A percentile compares a stretch with the other conserved stretches of the same genome.
Evolutionary conservation across 805 yeast genomes (phyloP).

Genomic region (Lipomyces lipofer): DNA sequence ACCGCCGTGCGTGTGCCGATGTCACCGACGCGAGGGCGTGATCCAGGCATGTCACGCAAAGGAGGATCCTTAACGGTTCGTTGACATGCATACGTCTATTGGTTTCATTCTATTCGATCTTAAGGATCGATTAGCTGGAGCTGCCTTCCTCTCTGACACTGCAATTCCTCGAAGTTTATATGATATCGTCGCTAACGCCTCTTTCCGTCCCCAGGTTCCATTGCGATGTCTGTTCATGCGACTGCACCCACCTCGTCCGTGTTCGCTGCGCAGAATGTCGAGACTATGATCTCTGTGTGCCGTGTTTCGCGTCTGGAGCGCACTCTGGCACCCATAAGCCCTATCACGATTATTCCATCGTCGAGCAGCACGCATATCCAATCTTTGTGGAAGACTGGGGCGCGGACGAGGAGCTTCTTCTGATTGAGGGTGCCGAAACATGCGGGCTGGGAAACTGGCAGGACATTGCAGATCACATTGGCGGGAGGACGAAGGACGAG

Average conservation of each 20-base stretch:
- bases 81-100: no score
- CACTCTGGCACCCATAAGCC: constrained; percentile 86
- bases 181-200: no score
- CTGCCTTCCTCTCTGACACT: no score
- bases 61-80: no score
- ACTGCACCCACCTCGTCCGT: constrained; percentile 88
- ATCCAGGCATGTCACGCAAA: no score
- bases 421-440: constrained; percentile 89
- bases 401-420: constrained; percentile 90
- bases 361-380: constrained; percentile 94
- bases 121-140: no score
- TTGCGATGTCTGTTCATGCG: constrained; percentile 96
- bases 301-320: constrained; percentile 87
- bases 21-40: no score
- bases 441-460: constrained; percentile 97
- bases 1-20: no score
- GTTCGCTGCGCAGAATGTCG: constrained; percentile 88
- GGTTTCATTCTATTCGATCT: no score
- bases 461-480: constrained; percentile 95
- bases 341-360: constrained; percentile 85
- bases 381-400: constrained; percentile 83
- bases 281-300: constrained; percentile 97
- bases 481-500: constrained; percentile 88
- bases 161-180: no score
- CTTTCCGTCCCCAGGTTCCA: constrained; percentile 65